Conservation (phyloP, 768 basidiomycete species). For the Rhodosporidiobolus sp. region DNA sequence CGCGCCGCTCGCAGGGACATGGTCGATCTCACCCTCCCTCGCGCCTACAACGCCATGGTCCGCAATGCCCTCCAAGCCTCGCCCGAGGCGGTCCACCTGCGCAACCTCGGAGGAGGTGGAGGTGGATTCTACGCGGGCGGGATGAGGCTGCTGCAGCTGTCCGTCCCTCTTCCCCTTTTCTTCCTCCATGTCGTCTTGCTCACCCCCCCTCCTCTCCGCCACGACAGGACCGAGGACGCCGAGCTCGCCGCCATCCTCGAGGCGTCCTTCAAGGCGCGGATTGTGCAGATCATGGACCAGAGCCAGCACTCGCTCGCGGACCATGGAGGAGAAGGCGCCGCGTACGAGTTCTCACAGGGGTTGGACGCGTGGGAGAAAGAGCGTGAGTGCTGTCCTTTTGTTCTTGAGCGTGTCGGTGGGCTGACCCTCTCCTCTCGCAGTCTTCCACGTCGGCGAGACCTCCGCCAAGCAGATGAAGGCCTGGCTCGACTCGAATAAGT, state of each 20-base stretch:
- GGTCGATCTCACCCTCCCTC: slow-evolving; percentile 39
- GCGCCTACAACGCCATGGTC: slow-evolving; percentile 38
- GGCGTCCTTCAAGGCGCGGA: slow-evolving; percentile 34
- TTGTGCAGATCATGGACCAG: slow-evolving; percentile 44
- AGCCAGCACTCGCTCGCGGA: slow-evolving; percentile 42
- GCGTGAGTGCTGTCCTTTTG: slow-evolving; percentile 21
- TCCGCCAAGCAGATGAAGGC: slow-evolving; percentile 40
- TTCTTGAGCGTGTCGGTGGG: neutral
- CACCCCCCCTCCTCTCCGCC: neutral
- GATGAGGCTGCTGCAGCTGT: slow-evolving; percentile 31
- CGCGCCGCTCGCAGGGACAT: slow-evolving; percentile 29
- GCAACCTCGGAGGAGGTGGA: slow-evolving; percentile 43
- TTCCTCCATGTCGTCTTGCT: no score
- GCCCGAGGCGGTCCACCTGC: slow-evolving; percentile 42
- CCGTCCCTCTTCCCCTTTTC: neutral
- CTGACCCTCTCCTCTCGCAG: slow-evolving; percentile 7
- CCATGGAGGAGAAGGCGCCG: slow-evolving; percentile 38
- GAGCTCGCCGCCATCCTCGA: slow-evolving; percentile 34
- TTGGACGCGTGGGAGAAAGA: slow-evolving; percentile 46
- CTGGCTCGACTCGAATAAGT: slow-evolving; percentile 39
- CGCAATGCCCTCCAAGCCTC: slow-evolving; percentile 42
- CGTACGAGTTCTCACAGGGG: slow-evolving; percentile 42
- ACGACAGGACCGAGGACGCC: slow-evolving; percentile 37
- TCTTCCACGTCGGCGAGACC: slow-evolving; percentile 39
- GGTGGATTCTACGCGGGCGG: slow-evolving; percentile 44